Evolutionary conservation across 768 basidiomycete genomes (phyloP), one percentile per base, ranked within the genome.

Genomic region (Boletus reticuloceps): DNA sequence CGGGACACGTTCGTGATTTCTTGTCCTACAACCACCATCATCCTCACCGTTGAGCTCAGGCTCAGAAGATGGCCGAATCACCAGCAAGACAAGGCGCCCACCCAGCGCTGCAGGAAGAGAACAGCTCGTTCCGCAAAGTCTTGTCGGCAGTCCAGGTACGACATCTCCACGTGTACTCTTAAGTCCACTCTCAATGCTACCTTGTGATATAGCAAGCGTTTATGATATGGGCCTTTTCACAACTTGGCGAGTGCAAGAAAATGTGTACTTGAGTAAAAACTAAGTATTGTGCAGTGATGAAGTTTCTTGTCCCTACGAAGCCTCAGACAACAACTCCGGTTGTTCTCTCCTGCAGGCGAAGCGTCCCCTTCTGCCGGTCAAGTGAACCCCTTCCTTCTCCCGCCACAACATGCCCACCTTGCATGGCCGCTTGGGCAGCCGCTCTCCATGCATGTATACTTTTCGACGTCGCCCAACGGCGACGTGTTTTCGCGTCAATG

Each of bases 401-500:
- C 84, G 9, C 88, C 89, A 7, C 73, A 70, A 14, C 77, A 83
- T 27, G 83, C 75, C 2, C 55, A 71, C 14, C 80, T 77, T 6
- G 82, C 79, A 39, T 92, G 89, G 89, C 67, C 74, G 11, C 73
- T 88, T 2, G 83, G 80, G 1, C 76, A 83, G 50, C 71, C 75
- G 4, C 69, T 92, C 10, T 80, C 86, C 42, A 85, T 91, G 81
- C 80, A 92, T 55, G 82, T 92, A 5, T 81, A 85, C 64, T 72
- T 94, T 34, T 83, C 91, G 19, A 88, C 86, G 0, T 83, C 83
- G 2, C 84, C 83, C 2, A 75, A 68, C 6, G 81, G 77, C 8
- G 82, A 86, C 60, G 77, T 85, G 9, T 89, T 89, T 72, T 74
- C 77, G 13, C 72, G 72, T 36, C 77, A 77, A 51, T 79, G 78